A percentile compares a stretch with the other conserved stretches of the same genome.
phyloP scores from a whole-genome alignment of 106 monocot genomes.

The Platanthera zijinensis region DNA sequence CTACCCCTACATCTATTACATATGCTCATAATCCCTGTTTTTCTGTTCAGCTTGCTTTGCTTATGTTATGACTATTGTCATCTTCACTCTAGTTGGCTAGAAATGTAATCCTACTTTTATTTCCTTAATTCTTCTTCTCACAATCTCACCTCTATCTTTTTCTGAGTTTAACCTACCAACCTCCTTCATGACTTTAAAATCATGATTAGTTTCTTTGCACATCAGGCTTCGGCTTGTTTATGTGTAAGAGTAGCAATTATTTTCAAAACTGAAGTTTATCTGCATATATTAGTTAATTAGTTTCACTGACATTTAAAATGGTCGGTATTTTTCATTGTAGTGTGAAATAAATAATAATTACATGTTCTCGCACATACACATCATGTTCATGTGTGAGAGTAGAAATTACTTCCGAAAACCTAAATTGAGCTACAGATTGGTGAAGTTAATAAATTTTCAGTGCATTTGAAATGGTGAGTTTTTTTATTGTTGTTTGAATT shows the following conservation, averaged over 20 bases:
- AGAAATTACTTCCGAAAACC: neutral
- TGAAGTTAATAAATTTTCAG: neutral
- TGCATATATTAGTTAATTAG: neutral
- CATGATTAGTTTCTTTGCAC: neutral
- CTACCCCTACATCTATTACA: too few relatives aligned
- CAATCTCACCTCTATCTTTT: too few relatives aligned
- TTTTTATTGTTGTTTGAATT: neutral
- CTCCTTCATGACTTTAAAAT: neutral
- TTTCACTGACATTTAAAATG: too few relatives aligned
- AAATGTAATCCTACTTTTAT: too few relatives aligned
- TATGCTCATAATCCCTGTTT: too few relatives aligned
- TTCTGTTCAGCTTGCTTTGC: too few relatives aligned
- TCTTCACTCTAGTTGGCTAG: too few relatives aligned
- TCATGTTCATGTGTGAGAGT: conserved; percentile 2
- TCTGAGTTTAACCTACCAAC: neutral
- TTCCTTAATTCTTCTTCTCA: too few relatives aligned
- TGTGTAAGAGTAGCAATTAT: neutral
- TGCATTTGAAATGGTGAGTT: neutral
- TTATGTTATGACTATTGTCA: too few relatives aligned
- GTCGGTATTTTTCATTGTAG: too few relatives aligned
- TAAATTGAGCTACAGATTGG: neutral
- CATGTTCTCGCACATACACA: neutral
- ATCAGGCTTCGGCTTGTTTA: neutral
- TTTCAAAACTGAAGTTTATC: neutral
- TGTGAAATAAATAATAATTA: too few relatives aligned